Evolutionary conservation across 1,284 basidiomycete species (phyloP), one percentile per base, ranked within the genome.

Genomic region (Tilletia indica): DNA sequence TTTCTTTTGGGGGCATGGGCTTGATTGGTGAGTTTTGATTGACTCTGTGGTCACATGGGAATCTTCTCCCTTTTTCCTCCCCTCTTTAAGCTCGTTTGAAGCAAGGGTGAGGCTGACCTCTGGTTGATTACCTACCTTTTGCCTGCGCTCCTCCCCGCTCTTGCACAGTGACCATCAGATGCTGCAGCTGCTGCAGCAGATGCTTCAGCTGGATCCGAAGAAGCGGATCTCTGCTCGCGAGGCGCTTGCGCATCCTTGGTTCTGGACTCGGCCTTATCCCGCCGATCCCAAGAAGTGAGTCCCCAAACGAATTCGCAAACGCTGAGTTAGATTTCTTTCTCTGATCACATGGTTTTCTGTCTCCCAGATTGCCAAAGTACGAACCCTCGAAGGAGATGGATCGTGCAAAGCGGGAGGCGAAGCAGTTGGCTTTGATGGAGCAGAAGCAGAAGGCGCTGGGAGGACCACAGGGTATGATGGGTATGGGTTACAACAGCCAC

Each of bases 341-440:
- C 49, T 58, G 51, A 58, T n/a, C n/a, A n/a, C n/a, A n/a, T n/a
- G n/a, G n/a, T n/a, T 67, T 9, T 48, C 19, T 31, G 12, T 11
- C 19, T 16, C 19, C 3, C 11, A 80, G 76, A 16, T 68, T 83
- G 76, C 82, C 82, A n/a, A 80, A 77, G 70, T 83, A 83, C 69
- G 74, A 80, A 51, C 77, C 80, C n/a, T 78, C 76, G 31, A 83
- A 83, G 70, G 82, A 83, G 73, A 76, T 82, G 16, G 82, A 83
- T 71, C 68, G 81, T 25, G 73, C 61, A 36, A 64, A 64, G 61
- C 61, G 61, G 11, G 61, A 64, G 61, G 61, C 61, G 38, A 64
- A 64, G 38, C 61, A 64, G 34, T 36, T 64, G 36, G 61, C 61
- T 9, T 16, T 39, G 31, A 25, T 64, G 4, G 61, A 64, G 61